Conservation (phyloP, 1,284 basidiomycete genomes). For the Ceratobasidium theobromae region DNA sequence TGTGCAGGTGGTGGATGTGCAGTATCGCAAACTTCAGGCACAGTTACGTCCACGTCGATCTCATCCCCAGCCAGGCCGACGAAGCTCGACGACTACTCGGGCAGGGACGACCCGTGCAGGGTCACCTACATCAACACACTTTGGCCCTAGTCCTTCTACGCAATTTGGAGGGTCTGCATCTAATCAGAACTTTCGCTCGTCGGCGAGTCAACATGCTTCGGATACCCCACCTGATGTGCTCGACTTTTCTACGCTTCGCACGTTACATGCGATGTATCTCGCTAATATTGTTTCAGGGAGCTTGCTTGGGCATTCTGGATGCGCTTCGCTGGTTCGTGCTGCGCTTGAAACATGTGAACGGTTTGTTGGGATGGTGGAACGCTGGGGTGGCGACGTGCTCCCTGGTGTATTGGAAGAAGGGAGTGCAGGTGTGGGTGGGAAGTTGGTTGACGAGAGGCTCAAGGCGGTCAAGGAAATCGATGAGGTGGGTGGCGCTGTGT, state of each 20-base stretch:
- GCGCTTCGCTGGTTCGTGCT: constrained; percentile 64
- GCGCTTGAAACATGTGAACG: constrained; percentile 81
- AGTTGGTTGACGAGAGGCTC: constrained; percentile 69
- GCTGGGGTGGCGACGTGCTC: constrained; percentile 90
- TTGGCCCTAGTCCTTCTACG: neutral
- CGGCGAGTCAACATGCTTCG: neutral
- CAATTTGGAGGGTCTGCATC: constrained; percentile 9
- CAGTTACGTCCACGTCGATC: constrained; percentile 49
- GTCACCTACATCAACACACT: constrained; percentile 26
- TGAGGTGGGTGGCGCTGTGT: constrained; percentile 59
- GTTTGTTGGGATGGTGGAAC: constrained; percentile 79
- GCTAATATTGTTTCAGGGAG: constrained; percentile 79
- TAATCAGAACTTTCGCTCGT: neutral
- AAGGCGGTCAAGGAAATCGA: constrained; percentile 69
- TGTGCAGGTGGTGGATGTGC: constrained; percentile 65
- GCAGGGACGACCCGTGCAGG: constrained; percentile 33
- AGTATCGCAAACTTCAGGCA: constrained; percentile 69
- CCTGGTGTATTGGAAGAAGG: constrained; percentile 81
- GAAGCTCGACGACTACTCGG: constrained; percentile 33
- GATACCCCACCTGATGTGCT: constrained; percentile 45
- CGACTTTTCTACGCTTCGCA: constrained; percentile 83
- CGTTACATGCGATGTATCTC: constrained; percentile 78
- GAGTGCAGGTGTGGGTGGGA: constrained; percentile 59
- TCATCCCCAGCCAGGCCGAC: constrained; percentile 10
- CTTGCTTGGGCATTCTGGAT: constrained; percentile 65